Evolutionary conservation across 2,329 filamentous ascomycete genomes (phyloP).

Genomic region (Ophidiomyces ophidiicola): DNA sequence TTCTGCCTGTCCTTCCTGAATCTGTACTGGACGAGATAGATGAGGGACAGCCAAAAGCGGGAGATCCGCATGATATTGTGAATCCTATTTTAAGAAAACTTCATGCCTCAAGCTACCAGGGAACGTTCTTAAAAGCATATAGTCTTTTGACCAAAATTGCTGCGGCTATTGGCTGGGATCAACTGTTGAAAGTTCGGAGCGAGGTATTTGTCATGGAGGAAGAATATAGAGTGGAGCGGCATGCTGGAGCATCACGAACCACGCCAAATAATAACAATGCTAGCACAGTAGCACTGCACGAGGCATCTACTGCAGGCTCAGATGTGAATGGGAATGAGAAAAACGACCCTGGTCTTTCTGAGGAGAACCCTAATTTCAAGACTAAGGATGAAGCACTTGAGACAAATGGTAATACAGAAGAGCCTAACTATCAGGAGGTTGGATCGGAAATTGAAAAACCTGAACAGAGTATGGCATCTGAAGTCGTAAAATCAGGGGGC

Average conservation of each 20-base stretch:
- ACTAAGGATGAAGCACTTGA: constrained; percentile 23
- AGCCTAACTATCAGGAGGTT: constrained; percentile 16
- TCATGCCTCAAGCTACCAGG: constrained; percentile 79
- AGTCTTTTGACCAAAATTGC: constrained; percentile 90
- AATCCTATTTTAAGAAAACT: constrained; percentile 77
- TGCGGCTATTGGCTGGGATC: constrained; percentile 94
- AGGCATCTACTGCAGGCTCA: constrained; percentile 44
- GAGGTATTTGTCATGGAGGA: constrained; percentile 99
- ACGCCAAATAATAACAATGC: constrained; percentile 52
- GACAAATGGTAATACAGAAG: constrained; percentile 18
- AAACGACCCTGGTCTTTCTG: constrained; percentile 17
- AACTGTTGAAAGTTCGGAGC: constrained; percentile 84
- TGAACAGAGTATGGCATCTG: constrained; percentile 62
- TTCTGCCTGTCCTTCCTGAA: constrained; percentile 75
- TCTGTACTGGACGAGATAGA: constrained; percentile 93
- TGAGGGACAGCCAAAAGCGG: constrained; percentile 61
- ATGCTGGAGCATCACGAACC: constrained; percentile 33
- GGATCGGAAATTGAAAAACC: constrained; percentile 56
- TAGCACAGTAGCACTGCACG: constrained; percentile 65
- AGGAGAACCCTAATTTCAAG: constrained; percentile 15
- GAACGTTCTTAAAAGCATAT: constrained; percentile 92
- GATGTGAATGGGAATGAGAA: constrained; percentile 28
- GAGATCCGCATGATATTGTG: constrained; percentile 69
- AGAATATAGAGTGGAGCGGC: constrained; percentile 73
- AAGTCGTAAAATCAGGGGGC: constrained; percentile 60